A percentile compares a stretch with the other conserved stretches of the same genome.
Evolutionary conservation across 768 basidiomycete genomes (phyloP).

Genomic region (Hericium alpestre): DNA sequence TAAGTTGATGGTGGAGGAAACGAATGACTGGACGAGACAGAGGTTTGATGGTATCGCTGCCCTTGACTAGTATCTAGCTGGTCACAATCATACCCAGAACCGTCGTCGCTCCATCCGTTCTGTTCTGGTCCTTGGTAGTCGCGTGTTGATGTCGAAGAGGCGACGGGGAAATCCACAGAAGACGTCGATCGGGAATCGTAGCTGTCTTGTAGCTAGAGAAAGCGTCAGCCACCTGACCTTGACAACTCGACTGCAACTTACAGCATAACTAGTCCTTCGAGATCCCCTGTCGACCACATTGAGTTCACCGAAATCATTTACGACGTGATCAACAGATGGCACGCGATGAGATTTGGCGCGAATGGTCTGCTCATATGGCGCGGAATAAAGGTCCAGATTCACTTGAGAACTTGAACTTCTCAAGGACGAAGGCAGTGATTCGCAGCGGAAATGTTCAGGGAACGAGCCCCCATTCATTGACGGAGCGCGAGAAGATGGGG

Average conservation of each 20-base stretch:
- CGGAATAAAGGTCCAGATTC: conserved; percentile 58
- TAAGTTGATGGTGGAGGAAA: conserved; percentile 26
- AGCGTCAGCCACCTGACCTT: too few species aligned
- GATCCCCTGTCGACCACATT: conserved; percentile 35
- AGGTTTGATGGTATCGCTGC: conserved; percentile 10
- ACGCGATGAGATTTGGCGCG: conserved; percentile 15
- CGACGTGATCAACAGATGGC: conserved; percentile 41
- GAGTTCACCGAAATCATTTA: conserved; percentile 59
- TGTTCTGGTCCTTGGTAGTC: conserved; percentile 29
- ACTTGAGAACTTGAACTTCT: conserved; percentile 52
- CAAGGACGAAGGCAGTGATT: conserved; percentile 51
- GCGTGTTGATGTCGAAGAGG: conserved; percentile 8
- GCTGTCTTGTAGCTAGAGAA: background rate
- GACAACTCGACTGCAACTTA: conserved; percentile 15
- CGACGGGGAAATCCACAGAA: conserved; percentile 1
- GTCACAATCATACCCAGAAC: background rate
- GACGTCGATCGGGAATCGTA: background rate
- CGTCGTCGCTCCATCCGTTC: conserved; percentile 17
- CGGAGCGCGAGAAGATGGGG: conserved; percentile 5
- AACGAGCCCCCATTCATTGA: conserved; percentile 21
- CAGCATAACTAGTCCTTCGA: conserved; percentile 51
- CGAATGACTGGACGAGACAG: conserved; percentile 19
- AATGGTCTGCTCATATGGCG: conserved; percentile 56
- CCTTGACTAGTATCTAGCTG: conserved; percentile 8
- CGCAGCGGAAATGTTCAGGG: conserved; percentile 29